Evolutionary conservation across 495 filamentous ascomycete genomes (phyloP).

Genomic region (Neurospora sp.): DNA sequence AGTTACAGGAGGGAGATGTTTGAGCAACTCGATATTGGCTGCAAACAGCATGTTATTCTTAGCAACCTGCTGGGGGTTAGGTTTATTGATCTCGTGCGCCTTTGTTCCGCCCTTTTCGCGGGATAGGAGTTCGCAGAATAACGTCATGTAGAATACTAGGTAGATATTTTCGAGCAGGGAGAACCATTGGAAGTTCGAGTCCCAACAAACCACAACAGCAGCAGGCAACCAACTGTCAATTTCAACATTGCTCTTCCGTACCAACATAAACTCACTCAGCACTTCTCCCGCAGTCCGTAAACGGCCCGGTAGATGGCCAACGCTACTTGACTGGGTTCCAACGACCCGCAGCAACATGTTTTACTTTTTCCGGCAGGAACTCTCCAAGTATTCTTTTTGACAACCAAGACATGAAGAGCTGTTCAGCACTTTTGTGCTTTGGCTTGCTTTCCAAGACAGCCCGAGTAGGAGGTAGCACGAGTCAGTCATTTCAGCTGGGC

Average conservation of each 20-base stretch:
- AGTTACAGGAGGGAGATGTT: background rate
- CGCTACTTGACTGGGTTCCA: background rate
- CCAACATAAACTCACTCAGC: background rate
- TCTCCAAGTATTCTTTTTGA: background rate
- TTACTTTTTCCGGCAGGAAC: background rate
- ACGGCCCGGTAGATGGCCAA: background rate
- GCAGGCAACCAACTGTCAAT: background rate
- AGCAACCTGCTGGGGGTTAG: background rate
- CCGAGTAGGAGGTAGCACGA: background rate
- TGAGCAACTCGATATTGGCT: background rate
- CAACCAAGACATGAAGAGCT: background rate
- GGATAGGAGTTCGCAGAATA: background rate
- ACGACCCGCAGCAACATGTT: background rate
- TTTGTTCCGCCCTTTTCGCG: background rate
- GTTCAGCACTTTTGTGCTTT: background rate
- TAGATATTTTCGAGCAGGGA: background rate
- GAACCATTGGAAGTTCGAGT: background rate
- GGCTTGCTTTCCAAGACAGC: background rate
- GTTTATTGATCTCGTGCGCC: background rate
- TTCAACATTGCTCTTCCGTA: background rate
- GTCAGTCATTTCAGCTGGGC: background rate
- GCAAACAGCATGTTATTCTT: background rate
- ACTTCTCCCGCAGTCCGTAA: background rate
- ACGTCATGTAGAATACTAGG: background rate
- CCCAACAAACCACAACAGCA: background rate